phyloP scores from a whole-genome alignment of 2,329 filamentous ascomycete species.

The Alternaria panax region DNA sequence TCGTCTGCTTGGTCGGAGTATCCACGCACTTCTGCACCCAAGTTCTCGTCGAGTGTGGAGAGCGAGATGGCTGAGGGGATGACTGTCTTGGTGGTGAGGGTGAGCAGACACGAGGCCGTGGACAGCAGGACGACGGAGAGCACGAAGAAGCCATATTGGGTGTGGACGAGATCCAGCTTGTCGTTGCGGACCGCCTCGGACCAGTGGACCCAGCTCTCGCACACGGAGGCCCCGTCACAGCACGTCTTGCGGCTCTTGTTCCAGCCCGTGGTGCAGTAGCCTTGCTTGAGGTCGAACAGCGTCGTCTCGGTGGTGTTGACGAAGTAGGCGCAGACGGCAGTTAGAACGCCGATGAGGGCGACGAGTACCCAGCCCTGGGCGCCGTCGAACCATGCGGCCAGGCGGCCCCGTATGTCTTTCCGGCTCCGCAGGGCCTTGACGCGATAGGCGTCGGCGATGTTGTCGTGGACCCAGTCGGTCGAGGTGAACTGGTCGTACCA shows the following conservation, averaged over 20 bases:
- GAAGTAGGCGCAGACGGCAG: conserved; percentile 84
- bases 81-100: conserved; percentile 89
- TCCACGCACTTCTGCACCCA: conserved; percentile 67
- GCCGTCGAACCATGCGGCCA: conserved; percentile 80
- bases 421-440: conserved; percentile 81
- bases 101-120: conserved; percentile 76
- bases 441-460: conserved; percentile 90
- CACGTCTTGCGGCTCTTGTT: conserved; percentile 74
- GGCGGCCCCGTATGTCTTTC: conserved; percentile 83
- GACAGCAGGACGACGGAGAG: conserved; percentile 74
- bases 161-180: conserved; percentile 61
- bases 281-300: conserved; percentile 90
- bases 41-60: conserved; percentile 89
- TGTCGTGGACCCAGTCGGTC: conserved; percentile 98
- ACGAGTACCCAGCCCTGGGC: conserved; percentile 95
- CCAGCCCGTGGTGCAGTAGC: conserved; percentile 78
- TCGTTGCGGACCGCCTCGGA: conserved; percentile 65
- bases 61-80: conserved; percentile 89
- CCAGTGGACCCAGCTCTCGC: conserved; percentile 69
- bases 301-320: conserved; percentile 87
- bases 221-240: conserved; percentile 63
- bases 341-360: conserved; percentile 84
- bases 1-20: conserved; percentile 53
- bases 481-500: conserved; percentile 99
- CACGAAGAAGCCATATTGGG: conserved; percentile 82